Evolutionary conservation across 352 stramenopile genomes (phyloP).

Genomic region (Pythium rhizo-oryzae): DNA sequence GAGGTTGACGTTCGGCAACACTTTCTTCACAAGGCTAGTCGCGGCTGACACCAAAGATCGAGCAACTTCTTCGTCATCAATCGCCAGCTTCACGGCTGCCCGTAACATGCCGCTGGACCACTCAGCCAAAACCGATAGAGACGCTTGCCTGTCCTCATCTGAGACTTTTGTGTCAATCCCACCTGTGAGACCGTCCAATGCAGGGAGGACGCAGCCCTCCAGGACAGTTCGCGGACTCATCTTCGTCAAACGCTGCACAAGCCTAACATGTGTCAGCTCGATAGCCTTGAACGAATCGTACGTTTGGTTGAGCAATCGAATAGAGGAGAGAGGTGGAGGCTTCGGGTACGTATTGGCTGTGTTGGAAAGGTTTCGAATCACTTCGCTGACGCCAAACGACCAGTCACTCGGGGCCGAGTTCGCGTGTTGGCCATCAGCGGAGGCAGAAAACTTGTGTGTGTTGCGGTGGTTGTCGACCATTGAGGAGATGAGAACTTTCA

Average conservation of each 20-base stretch:
- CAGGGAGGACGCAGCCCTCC: conserved; percentile 26
- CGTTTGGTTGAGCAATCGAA: conserved; percentile 59
- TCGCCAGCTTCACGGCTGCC: conserved; percentile 35
- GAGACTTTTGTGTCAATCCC: conserved; percentile 43
- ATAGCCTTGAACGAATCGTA: conserved; percentile 41
- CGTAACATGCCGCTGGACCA: conserved; percentile 52
- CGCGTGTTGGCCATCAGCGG: conserved; percentile 68
- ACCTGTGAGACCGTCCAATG: conserved; percentile 37
- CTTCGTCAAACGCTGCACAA: conserved; percentile 55
- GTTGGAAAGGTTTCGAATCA: conserved; percentile 55
- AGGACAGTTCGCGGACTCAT: conserved; percentile 43
- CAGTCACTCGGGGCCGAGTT: conserved; percentile 70
- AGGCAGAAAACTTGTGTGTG: conserved; percentile 58
- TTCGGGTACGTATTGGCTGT: conserved; percentile 51
- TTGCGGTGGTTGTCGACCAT: conserved; percentile 70
- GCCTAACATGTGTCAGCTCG: conserved; percentile 39
- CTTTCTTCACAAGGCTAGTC: conserved; percentile 36
- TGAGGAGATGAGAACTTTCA: conserved; percentile 42
- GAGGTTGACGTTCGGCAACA: conserved; percentile 60
- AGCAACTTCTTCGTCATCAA: conserved; percentile 23
- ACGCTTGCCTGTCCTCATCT: conserved; percentile 66
- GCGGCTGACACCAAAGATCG: conserved; percentile 31
- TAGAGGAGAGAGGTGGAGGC: conserved; percentile 48
- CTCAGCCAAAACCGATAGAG: conserved; percentile 56
- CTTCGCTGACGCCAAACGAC: conserved; percentile 74